Percentiles rank a stretch among this genome's conserved stretches.
Evolutionary conservation across 495 filamentous ascomycete species (phyloP).

Genomic region (Xylaria grammica): DNA sequence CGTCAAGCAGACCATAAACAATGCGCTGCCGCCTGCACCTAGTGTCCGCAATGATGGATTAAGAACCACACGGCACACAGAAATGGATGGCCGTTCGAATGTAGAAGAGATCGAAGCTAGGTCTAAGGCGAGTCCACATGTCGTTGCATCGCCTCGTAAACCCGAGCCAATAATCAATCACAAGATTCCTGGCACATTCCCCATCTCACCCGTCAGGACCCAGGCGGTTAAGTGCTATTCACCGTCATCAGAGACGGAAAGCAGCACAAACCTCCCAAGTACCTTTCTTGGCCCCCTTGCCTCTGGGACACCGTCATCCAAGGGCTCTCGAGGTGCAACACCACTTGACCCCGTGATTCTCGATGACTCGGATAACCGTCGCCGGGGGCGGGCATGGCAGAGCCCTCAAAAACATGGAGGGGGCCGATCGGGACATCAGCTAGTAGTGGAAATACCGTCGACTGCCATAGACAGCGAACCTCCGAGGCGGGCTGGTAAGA

Average conservation of each 20-base stretch:
- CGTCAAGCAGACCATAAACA: not conserved
- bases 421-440: not conserved
- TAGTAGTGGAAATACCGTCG: constrained; percentile 16
- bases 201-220: constrained; percentile 22
- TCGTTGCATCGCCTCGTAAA: not conserved
- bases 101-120: not conserved
- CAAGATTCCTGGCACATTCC: constrained; percentile 18
- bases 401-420: not conserved
- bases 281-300: constrained; percentile 9
- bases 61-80: not conserved
- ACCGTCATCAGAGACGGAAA: constrained; percentile 6
- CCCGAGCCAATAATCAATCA: not conserved
- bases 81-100: not conserved
- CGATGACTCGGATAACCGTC: constrained; percentile 8
- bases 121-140: not conserved
- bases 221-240: not conserved
- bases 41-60: not conserved
- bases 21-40: not conserved
- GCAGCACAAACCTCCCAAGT: not conserved
- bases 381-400: not conserved
- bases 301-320: constrained; percentile 20
- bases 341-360: constrained; percentile 13
- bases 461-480: not conserved
- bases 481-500: not conserved
- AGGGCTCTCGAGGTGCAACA: constrained; percentile 15